These are phyloP conservation scores for Aspergillus fumigatiaffinis DNA, from an alignment of 2,329 filamentous ascomycete species.

Conservation along the genomic window DNA sequence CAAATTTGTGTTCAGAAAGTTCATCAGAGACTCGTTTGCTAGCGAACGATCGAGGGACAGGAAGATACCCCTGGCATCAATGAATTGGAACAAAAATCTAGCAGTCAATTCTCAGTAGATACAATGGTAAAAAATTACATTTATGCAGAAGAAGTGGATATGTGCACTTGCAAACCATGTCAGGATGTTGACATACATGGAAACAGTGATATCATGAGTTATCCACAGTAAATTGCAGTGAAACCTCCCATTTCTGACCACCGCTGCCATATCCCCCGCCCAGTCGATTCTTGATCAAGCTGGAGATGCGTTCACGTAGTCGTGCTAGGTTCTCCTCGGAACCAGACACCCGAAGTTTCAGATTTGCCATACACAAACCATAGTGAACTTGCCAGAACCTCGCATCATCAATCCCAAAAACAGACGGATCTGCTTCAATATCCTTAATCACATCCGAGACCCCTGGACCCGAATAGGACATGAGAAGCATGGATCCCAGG, in stretches of 20 bases:
- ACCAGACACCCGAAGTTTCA: conserved; percentile 71
- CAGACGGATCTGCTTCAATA: conserved; percentile 73
- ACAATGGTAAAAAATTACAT: not conserved
- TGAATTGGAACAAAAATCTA: not conserved
- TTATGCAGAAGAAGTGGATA: not conserved
- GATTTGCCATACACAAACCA: conserved; percentile 89
- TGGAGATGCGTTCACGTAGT: conserved; percentile 70
- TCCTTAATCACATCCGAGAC: conserved; percentile 76
- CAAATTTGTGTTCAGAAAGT: conserved; percentile 1
- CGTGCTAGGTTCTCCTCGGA: conserved; percentile 69
- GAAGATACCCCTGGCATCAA: not conserved
- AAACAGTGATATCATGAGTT: conserved; percentile 29
- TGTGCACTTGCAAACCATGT: not conserved
- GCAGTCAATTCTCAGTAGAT: not conserved
- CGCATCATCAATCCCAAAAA: conserved; percentile 78
- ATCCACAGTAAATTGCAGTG: conserved; percentile 68
- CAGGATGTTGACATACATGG: not conserved
- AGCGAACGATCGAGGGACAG: not conserved
- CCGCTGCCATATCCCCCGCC: conserved; percentile 81
- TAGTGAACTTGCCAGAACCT: conserved; percentile 99
- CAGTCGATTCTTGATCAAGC: conserved; percentile 77
- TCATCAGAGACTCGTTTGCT: not conserved
- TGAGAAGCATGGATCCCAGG: conserved; percentile 89
- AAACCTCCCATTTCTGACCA: conserved; percentile 88
- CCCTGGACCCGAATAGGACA: conserved; percentile 68